These are phyloP conservation scores for Didymella pinodella DNA, from an alignment of 2,329 filamentous ascomycete genomes.

Conservation along the genomic window DNA sequence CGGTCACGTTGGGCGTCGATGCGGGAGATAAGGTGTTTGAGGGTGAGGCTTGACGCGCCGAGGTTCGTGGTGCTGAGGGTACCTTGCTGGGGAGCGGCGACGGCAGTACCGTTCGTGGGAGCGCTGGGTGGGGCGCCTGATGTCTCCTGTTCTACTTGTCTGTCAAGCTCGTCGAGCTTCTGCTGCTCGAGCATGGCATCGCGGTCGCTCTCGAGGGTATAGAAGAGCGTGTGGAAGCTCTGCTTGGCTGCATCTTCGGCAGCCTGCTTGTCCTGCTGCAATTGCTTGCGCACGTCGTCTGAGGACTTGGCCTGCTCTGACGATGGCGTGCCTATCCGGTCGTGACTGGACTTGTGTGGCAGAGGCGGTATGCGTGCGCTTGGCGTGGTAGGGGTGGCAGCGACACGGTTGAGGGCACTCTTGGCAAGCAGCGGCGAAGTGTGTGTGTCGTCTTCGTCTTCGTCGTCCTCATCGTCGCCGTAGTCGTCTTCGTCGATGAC, in stretches of 20 bases:
- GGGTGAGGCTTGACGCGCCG: constrained; percentile 90
- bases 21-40: constrained; percentile 95
- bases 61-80: constrained; percentile 93
- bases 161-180: constrained; percentile 93
- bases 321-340: constrained; percentile 63
- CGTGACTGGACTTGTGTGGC: constrained; percentile 68
- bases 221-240: constrained; percentile 92
- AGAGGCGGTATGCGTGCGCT: constrained; percentile 71
- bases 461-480: constrained; percentile 74
- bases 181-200: constrained; percentile 98
- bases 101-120: constrained; percentile 60
- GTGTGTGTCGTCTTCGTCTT: constrained; percentile 53
- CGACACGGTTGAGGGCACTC: constrained; percentile 61
- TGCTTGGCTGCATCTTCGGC: constrained; percentile 88
- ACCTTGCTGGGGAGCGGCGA: constrained; percentile 73
- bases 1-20: constrained; percentile 92
- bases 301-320: constrained; percentile 70
- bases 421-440: constrained; percentile 60
- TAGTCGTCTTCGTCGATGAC: constrained; percentile 86
- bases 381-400: constrained; percentile 68
- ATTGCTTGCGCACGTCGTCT: constrained; percentile 89
- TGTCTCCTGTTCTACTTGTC: constrained; percentile 95
- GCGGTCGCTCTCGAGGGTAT: constrained; percentile 92
- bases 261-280: constrained; percentile 90
- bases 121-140: constrained; percentile 64